Conservation (phyloP, 1,284 basidiomycete genomes). For the Apiotrichum siamense region DNA sequence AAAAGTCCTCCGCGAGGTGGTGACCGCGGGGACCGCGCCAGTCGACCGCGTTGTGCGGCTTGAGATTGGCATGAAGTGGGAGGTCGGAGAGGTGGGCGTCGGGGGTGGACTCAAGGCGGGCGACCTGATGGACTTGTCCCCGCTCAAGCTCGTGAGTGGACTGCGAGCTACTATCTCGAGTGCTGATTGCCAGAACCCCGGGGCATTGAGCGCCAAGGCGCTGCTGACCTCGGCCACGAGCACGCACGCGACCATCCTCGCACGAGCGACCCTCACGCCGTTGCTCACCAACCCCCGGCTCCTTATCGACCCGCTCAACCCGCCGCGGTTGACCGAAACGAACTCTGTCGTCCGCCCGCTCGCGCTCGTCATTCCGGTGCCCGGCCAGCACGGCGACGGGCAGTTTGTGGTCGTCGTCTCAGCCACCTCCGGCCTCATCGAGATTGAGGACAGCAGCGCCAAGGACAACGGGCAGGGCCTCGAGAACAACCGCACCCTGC, state of each 20-base stretch:
- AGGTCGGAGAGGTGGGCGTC: conserved; percentile 34
- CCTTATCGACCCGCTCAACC: conserved; percentile 26
- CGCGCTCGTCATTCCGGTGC: conserved; percentile 33
- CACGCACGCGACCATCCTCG: conserved; percentile 35
- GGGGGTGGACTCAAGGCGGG: conserved; percentile 33
- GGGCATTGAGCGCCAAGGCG: conserved; percentile 27
- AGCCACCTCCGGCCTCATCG: conserved; percentile 31
- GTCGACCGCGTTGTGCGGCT: conserved; percentile 27
- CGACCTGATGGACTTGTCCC: conserved; percentile 28
- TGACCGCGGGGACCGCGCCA: conserved; percentile 13
- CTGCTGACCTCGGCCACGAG: conserved; percentile 28
- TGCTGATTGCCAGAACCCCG: conserved; percentile 22
- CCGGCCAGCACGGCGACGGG: conserved; percentile 13
- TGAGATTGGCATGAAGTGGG: conserved; percentile 32
- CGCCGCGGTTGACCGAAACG: conserved; percentile 24
- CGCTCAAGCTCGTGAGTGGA: conserved; percentile 28
- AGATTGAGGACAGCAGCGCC: conserved; percentile 38
- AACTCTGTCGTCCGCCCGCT: conserved; percentile 23
- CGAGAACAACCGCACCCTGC: conserved; percentile 15
- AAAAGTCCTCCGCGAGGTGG: conserved; percentile 17
- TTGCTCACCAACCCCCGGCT: conserved; percentile 27
- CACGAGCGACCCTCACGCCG: conserved; percentile 19
- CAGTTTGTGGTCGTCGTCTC: conserved; percentile 31
- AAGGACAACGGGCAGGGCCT: conserved; percentile 16
- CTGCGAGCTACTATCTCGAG: too few species aligned